Conservation (phyloP, 805 yeast genomes). For the Cyberlindnera amylophila region DNA sequence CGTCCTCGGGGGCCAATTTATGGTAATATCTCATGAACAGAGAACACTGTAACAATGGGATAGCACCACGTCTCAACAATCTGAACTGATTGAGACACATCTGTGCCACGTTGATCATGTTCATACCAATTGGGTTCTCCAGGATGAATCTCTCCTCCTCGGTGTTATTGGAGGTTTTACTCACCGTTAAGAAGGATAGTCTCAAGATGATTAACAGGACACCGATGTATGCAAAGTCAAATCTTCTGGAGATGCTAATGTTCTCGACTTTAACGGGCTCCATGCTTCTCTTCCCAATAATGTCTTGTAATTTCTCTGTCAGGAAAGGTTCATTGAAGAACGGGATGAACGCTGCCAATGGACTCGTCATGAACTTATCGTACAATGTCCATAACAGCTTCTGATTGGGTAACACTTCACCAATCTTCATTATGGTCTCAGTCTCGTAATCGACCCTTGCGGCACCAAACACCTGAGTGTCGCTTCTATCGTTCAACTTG, state of each 20-base stretch:
- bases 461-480: slow-evolving; percentile 14
- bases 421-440: slow-evolving; percentile 20
- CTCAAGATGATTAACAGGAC: slow-evolving; percentile 22
- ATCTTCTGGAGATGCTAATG: slow-evolving; percentile 19
- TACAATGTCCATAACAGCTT: slow-evolving; percentile 23
- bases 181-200: slow-evolving; percentile 20
- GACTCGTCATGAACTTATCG: slow-evolving; percentile 20
- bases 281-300: slow-evolving; percentile 11
- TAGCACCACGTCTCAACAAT: slow-evolving; percentile 42
- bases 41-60: slow-evolving; percentile 53
- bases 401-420: slow-evolving; percentile 22
- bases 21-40: slow-evolving; percentile 48
- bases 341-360: slow-evolving; percentile 23
- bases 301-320: slow-evolving; percentile 15
- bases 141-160: slow-evolving; percentile 35
- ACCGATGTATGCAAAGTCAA: slow-evolving; percentile 27
- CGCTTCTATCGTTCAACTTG: slow-evolving; percentile 5
- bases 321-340: slow-evolving; percentile 25
- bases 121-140: slow-evolving; percentile 42
- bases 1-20: slow-evolving; percentile 51
- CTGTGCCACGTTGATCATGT: slow-evolving; percentile 46
- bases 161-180: slow-evolving; percentile 19
- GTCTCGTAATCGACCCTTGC: slow-evolving; percentile 16
- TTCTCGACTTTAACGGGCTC: slow-evolving; percentile 6
- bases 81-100: slow-evolving; percentile 54